A percentile compares a stretch with the other conserved stretches of the same genome.
These are phyloP conservation scores for Pestalotiopsis sp. DNA, from an alignment of 2,329 filamentous ascomycete genomes.

Conservation along the genomic window DNA sequence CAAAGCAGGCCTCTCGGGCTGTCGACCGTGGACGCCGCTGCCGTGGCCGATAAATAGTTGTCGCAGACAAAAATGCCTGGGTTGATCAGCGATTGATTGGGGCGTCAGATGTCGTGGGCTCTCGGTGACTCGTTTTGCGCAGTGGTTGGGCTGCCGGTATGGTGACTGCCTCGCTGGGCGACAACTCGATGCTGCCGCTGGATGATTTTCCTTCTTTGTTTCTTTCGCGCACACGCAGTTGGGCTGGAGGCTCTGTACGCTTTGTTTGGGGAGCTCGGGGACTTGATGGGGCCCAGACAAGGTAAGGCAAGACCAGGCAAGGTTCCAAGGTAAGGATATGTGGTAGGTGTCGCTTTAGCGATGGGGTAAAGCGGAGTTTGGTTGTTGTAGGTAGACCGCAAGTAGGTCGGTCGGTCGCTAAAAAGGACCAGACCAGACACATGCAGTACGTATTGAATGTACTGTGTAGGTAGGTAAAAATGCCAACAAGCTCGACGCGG, in stretches of 20 bases:
- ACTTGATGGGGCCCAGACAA: neutral
- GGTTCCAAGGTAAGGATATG: slow-evolving; percentile 1
- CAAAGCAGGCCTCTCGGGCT: neutral
- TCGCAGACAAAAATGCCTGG: neutral
- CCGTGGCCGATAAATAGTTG: neutral
- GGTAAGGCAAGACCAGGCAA: neutral
- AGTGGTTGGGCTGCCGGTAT: neutral
- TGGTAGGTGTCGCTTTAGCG: neutral
- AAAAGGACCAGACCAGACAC: neutral
- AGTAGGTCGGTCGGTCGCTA: neutral
- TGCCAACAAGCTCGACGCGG: neutral
- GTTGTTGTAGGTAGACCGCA: neutral
- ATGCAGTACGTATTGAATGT: neutral
- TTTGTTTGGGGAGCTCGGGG: slow-evolving; percentile 9
- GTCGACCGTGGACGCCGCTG: neutral
- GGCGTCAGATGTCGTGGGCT: neutral
- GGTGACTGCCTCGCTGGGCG: neutral
- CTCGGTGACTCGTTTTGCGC: neutral
- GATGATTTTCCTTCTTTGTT: slow-evolving; percentile 6
- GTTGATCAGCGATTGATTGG: neutral
- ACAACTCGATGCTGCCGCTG: neutral
- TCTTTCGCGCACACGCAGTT: neutral
- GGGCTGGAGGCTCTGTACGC: neutral
- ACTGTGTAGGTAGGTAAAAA: neutral
- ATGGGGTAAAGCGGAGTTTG: slow-evolving; percentile 2